Evolutionary conservation across 2,329 filamentous ascomycete species (phyloP).

Genomic region (Stachybotrys echinatus): DNA sequence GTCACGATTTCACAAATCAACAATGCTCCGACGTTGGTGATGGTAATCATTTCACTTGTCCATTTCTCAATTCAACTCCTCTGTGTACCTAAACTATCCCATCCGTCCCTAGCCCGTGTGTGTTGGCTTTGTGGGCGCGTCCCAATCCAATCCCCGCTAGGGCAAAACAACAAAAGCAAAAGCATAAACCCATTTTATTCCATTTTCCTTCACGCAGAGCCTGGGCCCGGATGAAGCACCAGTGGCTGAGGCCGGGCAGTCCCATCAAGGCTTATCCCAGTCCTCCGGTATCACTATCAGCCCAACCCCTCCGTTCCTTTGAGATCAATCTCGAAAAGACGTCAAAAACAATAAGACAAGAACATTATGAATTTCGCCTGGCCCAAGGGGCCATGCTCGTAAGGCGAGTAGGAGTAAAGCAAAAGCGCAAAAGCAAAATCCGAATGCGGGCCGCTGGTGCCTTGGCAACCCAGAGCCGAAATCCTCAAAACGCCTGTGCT

Average conservation of each 20-base stretch:
- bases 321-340: neutral
- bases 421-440: neutral
- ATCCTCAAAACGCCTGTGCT: neutral
- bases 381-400: neutral
- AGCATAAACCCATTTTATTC: neutral
- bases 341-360: neutral
- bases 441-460: neutral
- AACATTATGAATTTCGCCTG: neutral
- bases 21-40: too few species aligned
- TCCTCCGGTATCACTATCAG: neutral
- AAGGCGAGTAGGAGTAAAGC: neutral
- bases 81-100: neutral
- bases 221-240: neutral
- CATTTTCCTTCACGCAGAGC: neutral
- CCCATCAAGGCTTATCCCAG: neutral
- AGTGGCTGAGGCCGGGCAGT: neutral
- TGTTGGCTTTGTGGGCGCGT: neutral
- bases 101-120: neutral
- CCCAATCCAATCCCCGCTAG: too few species aligned
- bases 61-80: neutral
- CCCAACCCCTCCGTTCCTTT: neutral
- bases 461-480: neutral
- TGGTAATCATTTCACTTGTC: neutral
- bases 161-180: neutral
- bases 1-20: too few species aligned